Percentiles rank a stretch among this genome's conserved stretches.
phyloP scores from a whole-genome alignment of 225 moss, liverwort and hornwort species.

The Bryum argenteum region DNA sequence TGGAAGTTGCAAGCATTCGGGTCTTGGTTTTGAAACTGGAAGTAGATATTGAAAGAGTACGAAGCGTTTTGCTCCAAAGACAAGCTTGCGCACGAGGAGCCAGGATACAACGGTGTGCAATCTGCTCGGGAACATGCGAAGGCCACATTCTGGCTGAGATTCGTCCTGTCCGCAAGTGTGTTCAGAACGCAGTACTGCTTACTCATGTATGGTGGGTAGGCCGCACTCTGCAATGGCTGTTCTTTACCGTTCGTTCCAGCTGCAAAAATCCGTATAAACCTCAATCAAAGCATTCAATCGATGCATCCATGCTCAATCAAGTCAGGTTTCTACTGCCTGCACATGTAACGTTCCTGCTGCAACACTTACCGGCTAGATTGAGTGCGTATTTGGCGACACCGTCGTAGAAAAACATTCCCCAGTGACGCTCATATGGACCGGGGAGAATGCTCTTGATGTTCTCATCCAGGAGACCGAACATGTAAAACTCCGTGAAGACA shows the following conservation, averaged over 20 bases:
- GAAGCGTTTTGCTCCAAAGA: constrained; percentile 40
- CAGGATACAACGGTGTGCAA: constrained; percentile 41
- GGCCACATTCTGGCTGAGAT: constrained; percentile 43
- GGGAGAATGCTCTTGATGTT: constrained; percentile 57
- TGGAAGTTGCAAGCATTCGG: constrained; percentile 49
- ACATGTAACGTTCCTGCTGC: no score
- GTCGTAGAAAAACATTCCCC: constrained; percentile 55
- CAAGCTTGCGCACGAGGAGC: constrained; percentile 42
- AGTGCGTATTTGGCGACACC: constrained; percentile 50
- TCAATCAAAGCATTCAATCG: no score
- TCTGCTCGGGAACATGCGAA: constrained; percentile 52
- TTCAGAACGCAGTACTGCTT: constrained; percentile 47
- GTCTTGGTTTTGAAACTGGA: constrained; percentile 61
- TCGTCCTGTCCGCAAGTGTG: constrained; percentile 37
- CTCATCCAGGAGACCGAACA: constrained; percentile 60
- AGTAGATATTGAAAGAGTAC: constrained; percentile 57
- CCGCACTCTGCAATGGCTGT: constrained; percentile 31
- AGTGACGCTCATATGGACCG: constrained; percentile 57
- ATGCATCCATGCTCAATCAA: no score
- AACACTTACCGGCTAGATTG: constrained; percentile 16
- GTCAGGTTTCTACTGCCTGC: no score
- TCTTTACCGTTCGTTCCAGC: constrained; percentile 35
- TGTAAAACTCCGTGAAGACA: constrained; percentile 40
- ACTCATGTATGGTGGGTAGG: constrained; percentile 45
- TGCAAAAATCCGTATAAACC: constrained; percentile 4